These are phyloP conservation scores for Cucumis variabilis DNA, from an alignment of 331 rosid genomes.

Conservation along the genomic window DNA sequence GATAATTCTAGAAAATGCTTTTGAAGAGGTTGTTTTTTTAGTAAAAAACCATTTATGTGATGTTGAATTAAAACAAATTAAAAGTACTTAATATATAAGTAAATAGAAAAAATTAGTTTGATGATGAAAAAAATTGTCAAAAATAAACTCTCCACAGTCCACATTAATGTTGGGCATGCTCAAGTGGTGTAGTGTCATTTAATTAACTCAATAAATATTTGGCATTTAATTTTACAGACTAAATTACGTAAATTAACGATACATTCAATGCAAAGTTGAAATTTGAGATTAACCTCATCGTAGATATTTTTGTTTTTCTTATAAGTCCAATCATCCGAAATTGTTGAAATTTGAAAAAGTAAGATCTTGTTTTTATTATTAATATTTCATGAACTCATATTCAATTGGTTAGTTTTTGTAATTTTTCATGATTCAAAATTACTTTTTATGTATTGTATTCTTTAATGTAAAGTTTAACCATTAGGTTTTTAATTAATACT, in stretches of 20 bases:
- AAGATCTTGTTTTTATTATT: no score
- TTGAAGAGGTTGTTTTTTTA: not conserved
- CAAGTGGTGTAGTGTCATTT: not conserved
- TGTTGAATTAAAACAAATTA: not conserved
- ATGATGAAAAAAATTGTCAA: not conserved
- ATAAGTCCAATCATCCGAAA: no score
- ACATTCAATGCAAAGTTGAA: not conserved
- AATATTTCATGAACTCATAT: no score
- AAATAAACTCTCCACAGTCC: not conserved
- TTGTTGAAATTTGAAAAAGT: no score
- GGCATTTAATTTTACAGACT: not conserved
- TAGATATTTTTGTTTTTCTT: not conserved
- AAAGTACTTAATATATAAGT: not conserved
- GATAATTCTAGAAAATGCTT: not conserved
- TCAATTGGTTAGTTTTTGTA: no score
- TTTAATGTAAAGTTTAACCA: no score
- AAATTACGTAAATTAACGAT: not conserved
- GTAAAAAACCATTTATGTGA: no score
- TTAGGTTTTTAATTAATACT: no score
- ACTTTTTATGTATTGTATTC: no score
- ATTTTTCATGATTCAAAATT: no score
- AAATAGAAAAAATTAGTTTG: not conserved
- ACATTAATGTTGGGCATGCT: not conserved
- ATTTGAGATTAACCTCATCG: not conserved
- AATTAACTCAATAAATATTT: not conserved